Percentiles rank a stretch among this genome's conserved stretches.
Conservation (phyloP, 345 rosid species). For the Pseudoturritis turrita region DNA sequence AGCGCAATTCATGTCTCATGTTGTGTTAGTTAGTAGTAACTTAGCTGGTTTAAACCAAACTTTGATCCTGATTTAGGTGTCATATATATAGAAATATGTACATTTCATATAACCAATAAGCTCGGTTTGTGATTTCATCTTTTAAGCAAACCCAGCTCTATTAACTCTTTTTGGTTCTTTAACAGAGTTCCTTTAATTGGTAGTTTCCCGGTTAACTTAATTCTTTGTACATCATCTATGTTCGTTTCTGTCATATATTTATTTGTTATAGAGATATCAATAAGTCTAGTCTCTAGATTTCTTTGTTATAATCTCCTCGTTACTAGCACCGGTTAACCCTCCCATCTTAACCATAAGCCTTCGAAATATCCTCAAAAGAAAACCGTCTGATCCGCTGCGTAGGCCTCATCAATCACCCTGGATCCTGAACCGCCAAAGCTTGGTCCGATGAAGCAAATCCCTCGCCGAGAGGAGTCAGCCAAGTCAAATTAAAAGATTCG, state of each 20-base stretch:
- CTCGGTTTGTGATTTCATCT: not conserved
- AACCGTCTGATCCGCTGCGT: conserved; percentile 40
- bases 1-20: conserved; percentile 15
- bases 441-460: conserved; percentile 81
- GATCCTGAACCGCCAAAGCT: conserved; percentile 45
- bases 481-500: conserved; percentile 72
- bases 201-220: not conserved
- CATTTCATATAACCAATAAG: not conserved
- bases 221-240: not conserved
- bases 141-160: not conserved
- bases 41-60: conserved; percentile 6
- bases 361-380: conserved; percentile 65
- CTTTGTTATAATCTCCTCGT: conserved; percentile 29
- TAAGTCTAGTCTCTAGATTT: too few species aligned
- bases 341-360: conserved; percentile 70
- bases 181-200: not conserved
- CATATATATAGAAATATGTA: not conserved
- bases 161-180: too few species aligned
- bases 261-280: too few species aligned
- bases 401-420: conserved; percentile 41
- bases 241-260: not conserved
- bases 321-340: conserved; percentile 28
- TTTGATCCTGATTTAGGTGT: conserved; percentile 2
- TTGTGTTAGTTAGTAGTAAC: conserved; percentile 16
- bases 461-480: conserved; percentile 60